These are phyloP conservation scores for Musa acuminata DNA, from an alignment of 176 grass and related monocot species.

Conservation along the genomic window DNA sequence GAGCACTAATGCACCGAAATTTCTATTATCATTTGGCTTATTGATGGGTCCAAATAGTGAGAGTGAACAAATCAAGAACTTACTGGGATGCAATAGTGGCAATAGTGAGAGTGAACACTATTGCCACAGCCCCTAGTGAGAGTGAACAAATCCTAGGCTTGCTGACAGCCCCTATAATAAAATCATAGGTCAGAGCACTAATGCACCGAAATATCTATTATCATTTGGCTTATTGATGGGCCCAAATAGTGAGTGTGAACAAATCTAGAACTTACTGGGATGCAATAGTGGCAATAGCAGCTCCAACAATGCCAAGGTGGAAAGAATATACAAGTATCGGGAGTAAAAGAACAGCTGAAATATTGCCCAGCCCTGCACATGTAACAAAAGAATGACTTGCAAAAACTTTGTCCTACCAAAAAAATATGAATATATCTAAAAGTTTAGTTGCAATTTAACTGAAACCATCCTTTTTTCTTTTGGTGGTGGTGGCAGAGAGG, in stretches of 20 bases:
- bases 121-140: no score
- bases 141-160: no score
- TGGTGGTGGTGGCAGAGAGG: no score
- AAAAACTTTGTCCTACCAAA: background rate
- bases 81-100: no score
- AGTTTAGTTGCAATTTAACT: background rate
- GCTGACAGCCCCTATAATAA: no score
- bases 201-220: background rate
- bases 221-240: background rate
- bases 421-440: background rate
- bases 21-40: no score
- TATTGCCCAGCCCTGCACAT: conserved; percentile 43
- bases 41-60: no score
- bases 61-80: no score
- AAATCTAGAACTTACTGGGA: conserved; percentile 41
- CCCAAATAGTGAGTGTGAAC: background rate
- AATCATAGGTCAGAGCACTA: background rate
- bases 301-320: conserved; percentile 44
- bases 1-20: no score
- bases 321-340: conserved; percentile 34
- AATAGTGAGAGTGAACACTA: no score
- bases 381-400: conserved; percentile 4
- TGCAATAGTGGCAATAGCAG: conserved; percentile 52
- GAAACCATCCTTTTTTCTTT: no score
- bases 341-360: conserved; percentile 43